phyloP scores from a whole-genome alignment of 495 filamentous ascomycete species.

The Aspergillus biplanus region DNA sequence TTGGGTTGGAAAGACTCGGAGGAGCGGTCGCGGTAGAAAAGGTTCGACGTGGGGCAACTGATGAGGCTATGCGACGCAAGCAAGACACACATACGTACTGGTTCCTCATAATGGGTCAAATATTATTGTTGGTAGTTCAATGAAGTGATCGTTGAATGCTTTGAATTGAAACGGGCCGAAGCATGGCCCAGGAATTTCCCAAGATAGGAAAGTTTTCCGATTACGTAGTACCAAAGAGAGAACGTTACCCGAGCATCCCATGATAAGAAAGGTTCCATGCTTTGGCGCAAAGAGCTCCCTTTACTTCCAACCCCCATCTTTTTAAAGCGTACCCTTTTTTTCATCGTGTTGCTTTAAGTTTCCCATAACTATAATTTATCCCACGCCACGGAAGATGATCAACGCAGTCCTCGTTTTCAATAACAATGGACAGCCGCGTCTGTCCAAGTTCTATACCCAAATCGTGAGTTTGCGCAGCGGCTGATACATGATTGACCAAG shows the following conservation, averaged over 20 bases:
- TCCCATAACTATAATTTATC: background rate
- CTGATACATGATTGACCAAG: background rate
- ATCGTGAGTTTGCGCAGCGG: constrained; percentile 60
- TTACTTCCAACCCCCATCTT: no score
- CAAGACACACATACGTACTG: constrained; percentile 9
- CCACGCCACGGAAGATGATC: constrained; percentile 67
- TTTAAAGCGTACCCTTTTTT: no score
- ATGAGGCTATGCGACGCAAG: background rate
- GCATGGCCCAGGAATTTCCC: constrained; percentile 7
- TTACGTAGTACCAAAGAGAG: background rate
- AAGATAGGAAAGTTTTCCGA: constrained; percentile 23
- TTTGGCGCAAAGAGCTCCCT: background rate
- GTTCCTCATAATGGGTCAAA: constrained; percentile 5
- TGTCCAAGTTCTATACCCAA: constrained; percentile 99
- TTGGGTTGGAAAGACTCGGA: constrained; percentile 22
- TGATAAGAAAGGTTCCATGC: constrained; percentile 17
- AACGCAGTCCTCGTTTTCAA: constrained; percentile 99
- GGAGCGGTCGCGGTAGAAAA: constrained; percentile 14
- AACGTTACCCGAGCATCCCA: constrained; percentile 18
- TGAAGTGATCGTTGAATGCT: background rate
- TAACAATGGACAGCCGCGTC: constrained; percentile 90
- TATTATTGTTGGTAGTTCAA: background rate
- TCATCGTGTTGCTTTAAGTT: no score
- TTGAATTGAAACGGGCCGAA: background rate
- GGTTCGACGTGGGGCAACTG: constrained; percentile 1